Evolutionary conservation across 1,284 basidiomycete species (phyloP), one percentile per base, ranked within the genome.

Genomic region (Tremellales sp.): DNA sequence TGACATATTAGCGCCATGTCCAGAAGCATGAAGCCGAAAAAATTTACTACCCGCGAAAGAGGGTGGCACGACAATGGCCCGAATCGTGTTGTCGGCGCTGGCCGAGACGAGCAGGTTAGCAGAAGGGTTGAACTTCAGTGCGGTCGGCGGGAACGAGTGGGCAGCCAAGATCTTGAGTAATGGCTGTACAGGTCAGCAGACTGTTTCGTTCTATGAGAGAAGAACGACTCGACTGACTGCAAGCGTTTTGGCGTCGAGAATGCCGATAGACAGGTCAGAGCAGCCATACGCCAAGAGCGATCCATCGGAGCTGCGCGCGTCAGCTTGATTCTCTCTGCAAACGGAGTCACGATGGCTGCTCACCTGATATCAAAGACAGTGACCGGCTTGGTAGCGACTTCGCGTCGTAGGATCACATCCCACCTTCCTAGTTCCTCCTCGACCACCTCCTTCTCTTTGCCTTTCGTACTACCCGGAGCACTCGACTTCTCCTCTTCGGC

Each of bases 81-180:
- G 83, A 22, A 97, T 77, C 2, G 86, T 84, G 68, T 89, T 93
- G 73, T 98, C 94, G 4, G 89, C 88, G 62, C 90, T 91, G 3
- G 87, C 92, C 4, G 89, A 91, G 21, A 92, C 81, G n/a, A 98
- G 80, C n/a, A 93, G 61, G 17, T 79, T 82, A 13, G 85, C 85
- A 4, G 82, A 78, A 0, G 90, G 86, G 67, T 87, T 93, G 77
- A 98, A 97, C 50, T 81, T 82, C 49, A 98, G 75, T 1, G 86
- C 84, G 0, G 94, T 98, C 1, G 90, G 83, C 2, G 96, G 90
- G 70, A 98, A 94, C 56, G 92, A 89, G 72, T 98, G 96, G 0
- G 93, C 88, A 70, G 90, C 88, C 43, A 97, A 78, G 53, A 98
- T 93, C 27, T 85, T 85, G 27, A 90, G 75, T 8, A 93, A 73